These are phyloP conservation scores for Venturia pyrina DNA, from an alignment of 2,329 filamentous ascomycete genomes.

Conservation along the genomic window DNA sequence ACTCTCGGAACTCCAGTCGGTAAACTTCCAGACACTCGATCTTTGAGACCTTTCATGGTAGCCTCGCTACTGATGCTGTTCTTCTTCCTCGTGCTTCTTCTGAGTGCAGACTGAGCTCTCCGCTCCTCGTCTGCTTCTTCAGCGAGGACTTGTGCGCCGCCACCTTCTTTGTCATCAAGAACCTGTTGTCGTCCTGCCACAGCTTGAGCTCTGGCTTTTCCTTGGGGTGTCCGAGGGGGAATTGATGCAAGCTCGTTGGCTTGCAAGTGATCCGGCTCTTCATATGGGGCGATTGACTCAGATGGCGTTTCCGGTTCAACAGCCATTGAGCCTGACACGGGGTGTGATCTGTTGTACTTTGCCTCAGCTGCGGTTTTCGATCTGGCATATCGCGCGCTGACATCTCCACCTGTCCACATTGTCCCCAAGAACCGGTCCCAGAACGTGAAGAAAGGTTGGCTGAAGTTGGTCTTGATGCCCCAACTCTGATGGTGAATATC, in stretches of 20 bases:
- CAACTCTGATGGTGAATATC: conserved; percentile 98
- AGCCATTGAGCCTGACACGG: neutral
- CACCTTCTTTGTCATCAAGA: conserved; percentile 27
- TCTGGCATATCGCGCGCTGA: neutral
- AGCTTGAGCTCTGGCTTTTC: conserved; percentile 31
- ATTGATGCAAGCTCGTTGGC: conserved; percentile 7
- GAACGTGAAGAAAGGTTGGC: conserved; percentile 88
- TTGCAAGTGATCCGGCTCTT: conserved; percentile 1
- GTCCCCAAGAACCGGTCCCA: conserved; percentile 82
- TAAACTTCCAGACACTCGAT: conserved; percentile 20
- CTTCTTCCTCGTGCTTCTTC: conserved; percentile 19
- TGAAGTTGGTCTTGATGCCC: conserved; percentile 95
- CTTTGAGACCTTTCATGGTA: conserved; percentile 20
- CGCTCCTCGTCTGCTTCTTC: conserved; percentile 33
- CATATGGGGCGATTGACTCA: conserved; percentile 1
- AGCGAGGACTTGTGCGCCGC: conserved; percentile 26
- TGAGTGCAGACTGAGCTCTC: conserved; percentile 14
- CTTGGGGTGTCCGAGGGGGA: conserved; percentile 19
- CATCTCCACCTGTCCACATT: conserved; percentile 54
- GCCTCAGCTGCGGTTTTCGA: conserved; percentile 1
- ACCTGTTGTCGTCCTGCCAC: conserved; percentile 30
- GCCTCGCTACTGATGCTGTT: conserved; percentile 19
- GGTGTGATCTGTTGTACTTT: neutral
- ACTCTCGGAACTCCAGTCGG: conserved; percentile 9
- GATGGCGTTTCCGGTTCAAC: neutral